phyloP scores from a whole-genome alignment of 192 early-diverging fungal genomes.

The Phlyctochytrium arcticum region DNA sequence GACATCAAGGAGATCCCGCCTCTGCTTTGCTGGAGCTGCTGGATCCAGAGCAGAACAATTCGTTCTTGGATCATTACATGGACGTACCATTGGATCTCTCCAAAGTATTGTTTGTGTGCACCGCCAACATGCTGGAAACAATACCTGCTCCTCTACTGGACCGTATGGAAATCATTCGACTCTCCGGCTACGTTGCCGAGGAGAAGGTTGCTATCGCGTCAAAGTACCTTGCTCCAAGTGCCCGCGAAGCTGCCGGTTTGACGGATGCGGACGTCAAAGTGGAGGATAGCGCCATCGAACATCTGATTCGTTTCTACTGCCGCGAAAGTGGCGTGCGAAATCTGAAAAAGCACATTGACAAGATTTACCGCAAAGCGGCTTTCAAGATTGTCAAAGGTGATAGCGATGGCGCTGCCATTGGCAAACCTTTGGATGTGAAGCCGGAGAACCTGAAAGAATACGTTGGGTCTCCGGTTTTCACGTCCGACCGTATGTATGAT shows the following conservation, averaged over 20 bases:
- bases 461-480: slow-evolving; percentile 86
- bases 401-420: slow-evolving; percentile 24
- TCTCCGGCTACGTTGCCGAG: slow-evolving; percentile 70
- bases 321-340: slow-evolving; percentile 97
- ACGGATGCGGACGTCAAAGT: slow-evolving; percentile 66
- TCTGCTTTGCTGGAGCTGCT: slow-evolving; percentile 94
- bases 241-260: slow-evolving; percentile 77
- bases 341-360: slow-evolving; percentile 98
- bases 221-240: slow-evolving; percentile 83
- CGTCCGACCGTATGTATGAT: slow-evolving; percentile 88
- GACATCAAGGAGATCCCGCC: slow-evolving; percentile 96
- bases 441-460: slow-evolving; percentile 80
- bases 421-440: slow-evolving; percentile 54
- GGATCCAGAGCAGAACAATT: slow-evolving; percentile 96
- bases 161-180: slow-evolving; percentile 96
- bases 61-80: slow-evolving; percentile 99
- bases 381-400: slow-evolving; percentile 70
- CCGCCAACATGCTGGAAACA: slow-evolving; percentile 95
- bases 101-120: slow-evolving; percentile 98
- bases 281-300: slow-evolving; percentile 72
- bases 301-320: slow-evolving; percentile 86
- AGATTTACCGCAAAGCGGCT: slow-evolving; percentile 96
- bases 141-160: slow-evolving; percentile 97
- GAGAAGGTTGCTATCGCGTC: slow-evolving; percentile 87
- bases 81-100: slow-evolving; percentile 97